A percentile compares a stretch with the other conserved stretches of the same genome.
phyloP scores from a whole-genome alignment of 768 basidiomycete genomes.

The Wakefieldia striispora region DNA sequence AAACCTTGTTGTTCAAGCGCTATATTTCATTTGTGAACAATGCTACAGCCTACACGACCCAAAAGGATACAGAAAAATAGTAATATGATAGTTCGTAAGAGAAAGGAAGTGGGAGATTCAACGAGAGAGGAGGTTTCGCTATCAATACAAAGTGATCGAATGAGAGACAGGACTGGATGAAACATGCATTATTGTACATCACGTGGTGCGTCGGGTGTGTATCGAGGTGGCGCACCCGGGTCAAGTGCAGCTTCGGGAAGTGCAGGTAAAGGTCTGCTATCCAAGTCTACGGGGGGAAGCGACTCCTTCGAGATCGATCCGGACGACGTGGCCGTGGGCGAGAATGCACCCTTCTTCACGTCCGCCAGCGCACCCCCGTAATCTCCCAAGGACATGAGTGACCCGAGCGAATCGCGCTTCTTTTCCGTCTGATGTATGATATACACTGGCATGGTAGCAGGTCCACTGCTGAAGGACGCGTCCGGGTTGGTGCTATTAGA shows the following conservation, averaged over 20 bases:
- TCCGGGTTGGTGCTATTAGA: conserved; percentile 22
- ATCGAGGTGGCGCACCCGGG: conserved; percentile 18
- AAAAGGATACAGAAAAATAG: conserved; percentile 23
- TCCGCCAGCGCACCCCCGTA: conserved; percentile 35
- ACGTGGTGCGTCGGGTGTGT: conserved; percentile 15
- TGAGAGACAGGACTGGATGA: background rate
- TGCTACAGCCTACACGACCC: conserved; percentile 28
- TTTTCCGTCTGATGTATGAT: conserved; percentile 44
- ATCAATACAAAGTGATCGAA: conserved; percentile 27
- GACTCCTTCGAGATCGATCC: conserved; percentile 29
- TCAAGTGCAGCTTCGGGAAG: conserved; percentile 20
- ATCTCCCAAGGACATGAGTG: conserved; percentile 45
- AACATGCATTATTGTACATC: no score
- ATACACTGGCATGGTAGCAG: conserved; percentile 40
- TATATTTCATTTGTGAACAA: background rate
- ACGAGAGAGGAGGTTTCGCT: conserved; percentile 10
- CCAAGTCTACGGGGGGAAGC: conserved; percentile 24
- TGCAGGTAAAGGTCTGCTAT: conserved; percentile 12
- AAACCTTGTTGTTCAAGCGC: background rate
- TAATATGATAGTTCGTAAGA: conserved; percentile 11
- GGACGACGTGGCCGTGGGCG: conserved; percentile 18
- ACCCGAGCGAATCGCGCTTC: conserved; percentile 49
- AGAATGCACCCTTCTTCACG: conserved; percentile 20
- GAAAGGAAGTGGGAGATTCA: background rate
- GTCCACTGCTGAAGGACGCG: conserved; percentile 18